These are phyloP conservation scores for Bruguiera hainesii DNA, from an alignment of 441 rosid species.

Conservation along the genomic window DNA sequence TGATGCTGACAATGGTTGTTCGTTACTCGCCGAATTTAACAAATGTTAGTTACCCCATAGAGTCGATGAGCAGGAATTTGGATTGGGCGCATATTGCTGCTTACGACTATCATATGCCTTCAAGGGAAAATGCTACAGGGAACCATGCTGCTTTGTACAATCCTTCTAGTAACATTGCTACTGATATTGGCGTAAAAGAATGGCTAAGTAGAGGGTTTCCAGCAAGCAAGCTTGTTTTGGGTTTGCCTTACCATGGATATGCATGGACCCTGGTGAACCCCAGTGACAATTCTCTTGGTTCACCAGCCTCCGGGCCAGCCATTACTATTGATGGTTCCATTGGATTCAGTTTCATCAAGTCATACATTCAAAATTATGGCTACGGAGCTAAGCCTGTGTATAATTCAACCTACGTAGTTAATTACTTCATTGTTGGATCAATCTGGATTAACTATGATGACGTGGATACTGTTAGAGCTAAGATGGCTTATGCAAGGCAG, in stretches of 20 bases:
- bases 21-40: conserved; percentile 19
- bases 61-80: conserved; percentile 28
- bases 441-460: conserved; percentile 52
- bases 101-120: conserved; percentile 44
- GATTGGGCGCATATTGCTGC: conserved; percentile 47
- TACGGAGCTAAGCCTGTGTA: conserved; percentile 36
- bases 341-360: conserved; percentile 28
- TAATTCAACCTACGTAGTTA: conserved; percentile 39
- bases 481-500: conserved; percentile 37
- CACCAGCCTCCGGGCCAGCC: conserved; percentile 36
- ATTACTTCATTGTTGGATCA: conserved; percentile 26
- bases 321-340: conserved; percentile 33
- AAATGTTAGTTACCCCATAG: conserved; percentile 28
- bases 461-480: conserved; percentile 36
- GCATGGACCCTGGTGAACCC: conserved; percentile 37
- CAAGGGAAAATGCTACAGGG: conserved; percentile 33
- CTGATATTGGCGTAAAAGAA: conserved; percentile 38
- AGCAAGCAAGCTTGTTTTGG: conserved; percentile 36
- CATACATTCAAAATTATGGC: conserved; percentile 30
- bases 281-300: conserved; percentile 22
- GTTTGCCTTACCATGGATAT: conserved; percentile 54
- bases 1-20: conserved; percentile 27
- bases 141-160: conserved; percentile 42
- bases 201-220: conserved; percentile 36
- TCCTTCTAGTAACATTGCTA: conserved; percentile 25